phyloP scores from a whole-genome alignment of 2,329 filamentous ascomycete species.

The Fonsecaea monophora region DNA sequence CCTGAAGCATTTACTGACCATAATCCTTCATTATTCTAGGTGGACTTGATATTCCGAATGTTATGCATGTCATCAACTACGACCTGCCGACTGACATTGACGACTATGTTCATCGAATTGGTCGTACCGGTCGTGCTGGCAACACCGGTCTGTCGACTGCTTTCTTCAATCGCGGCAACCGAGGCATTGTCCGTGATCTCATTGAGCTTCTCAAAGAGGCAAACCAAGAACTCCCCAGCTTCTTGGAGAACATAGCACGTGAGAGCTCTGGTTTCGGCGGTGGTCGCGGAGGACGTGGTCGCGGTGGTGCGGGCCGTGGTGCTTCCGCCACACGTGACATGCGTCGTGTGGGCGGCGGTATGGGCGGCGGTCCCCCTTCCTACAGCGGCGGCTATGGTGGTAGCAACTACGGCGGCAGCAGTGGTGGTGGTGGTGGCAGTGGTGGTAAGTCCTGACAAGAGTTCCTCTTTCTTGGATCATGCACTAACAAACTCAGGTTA shows the following conservation, averaged over 20 bases:
- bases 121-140: slow-evolving; percentile 98
- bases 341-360: slow-evolving; percentile 68
- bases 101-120: slow-evolving; percentile 98
- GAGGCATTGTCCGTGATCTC: slow-evolving; percentile 93
- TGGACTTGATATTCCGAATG: slow-evolving; percentile 92
- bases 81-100: slow-evolving; percentile 99
- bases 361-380: slow-evolving; percentile 47
- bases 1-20: slow-evolving; percentile 3
- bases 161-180: slow-evolving; percentile 99
- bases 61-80: slow-evolving; percentile 98
- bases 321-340: slow-evolving; percentile 80
- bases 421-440: slow-evolving; percentile 36
- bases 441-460: slow-evolving; percentile 15
- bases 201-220: slow-evolving; percentile 98
- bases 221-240: slow-evolving; percentile 92
- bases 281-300: slow-evolving; percentile 68
- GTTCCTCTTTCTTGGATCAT: slow-evolving; percentile 8
- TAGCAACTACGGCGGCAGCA: slow-evolving; percentile 40
- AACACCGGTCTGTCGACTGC: slow-evolving; percentile 98
- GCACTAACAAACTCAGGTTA: slow-evolving; percentile 35
- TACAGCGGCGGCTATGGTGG: slow-evolving; percentile 44
- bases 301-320: slow-evolving; percentile 73
- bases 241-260: slow-evolving; percentile 96
- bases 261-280: slow-evolving; percentile 85
- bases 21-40: neutral